These are phyloP conservation scores for Trichoderma harzianum DNA, from an alignment of 2,329 filamentous ascomycete genomes.

Conservation along the genomic window DNA sequence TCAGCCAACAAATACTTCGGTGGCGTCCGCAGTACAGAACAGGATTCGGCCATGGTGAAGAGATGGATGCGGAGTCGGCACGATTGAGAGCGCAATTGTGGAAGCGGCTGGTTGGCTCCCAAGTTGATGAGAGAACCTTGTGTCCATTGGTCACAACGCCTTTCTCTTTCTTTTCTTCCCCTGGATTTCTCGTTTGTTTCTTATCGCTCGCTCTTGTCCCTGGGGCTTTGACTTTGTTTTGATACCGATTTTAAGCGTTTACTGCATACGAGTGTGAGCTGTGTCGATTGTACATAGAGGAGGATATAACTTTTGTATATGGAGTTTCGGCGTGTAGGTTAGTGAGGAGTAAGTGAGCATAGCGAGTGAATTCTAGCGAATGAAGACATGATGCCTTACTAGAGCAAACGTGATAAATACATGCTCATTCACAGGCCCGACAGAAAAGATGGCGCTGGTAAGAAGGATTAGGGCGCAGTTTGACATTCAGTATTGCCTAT, in stretches of 20 bases:
- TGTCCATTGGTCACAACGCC: not conserved
- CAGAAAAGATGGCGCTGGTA: not conserved
- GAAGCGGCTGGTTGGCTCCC: not conserved
- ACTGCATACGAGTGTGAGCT: not conserved
- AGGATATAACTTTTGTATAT: not conserved
- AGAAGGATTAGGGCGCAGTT: not conserved
- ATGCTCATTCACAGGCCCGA: not conserved
- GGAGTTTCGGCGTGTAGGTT: not conserved
- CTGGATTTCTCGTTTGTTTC: not conserved
- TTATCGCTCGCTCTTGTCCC: not conserved
- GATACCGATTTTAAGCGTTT: not conserved
- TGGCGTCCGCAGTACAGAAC: not conserved
- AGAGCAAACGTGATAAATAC: not conserved
- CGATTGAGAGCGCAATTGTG: not conserved
- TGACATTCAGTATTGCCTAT: not conserved
- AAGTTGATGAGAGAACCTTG: not conserved
- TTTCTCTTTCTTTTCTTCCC: not conserved
- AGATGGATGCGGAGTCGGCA: not conserved
- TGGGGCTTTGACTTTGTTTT: not conserved
- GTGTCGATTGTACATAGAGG: not conserved
- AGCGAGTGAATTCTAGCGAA: not conserved
- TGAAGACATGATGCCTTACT: not conserved
- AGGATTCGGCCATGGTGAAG: conserved; percentile 13
- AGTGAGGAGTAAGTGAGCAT: not conserved
- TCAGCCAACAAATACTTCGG: not conserved